These are phyloP conservation scores for Gloeostereum incarnatum DNA, from an alignment of 768 basidiomycete species.

Conservation along the genomic window DNA sequence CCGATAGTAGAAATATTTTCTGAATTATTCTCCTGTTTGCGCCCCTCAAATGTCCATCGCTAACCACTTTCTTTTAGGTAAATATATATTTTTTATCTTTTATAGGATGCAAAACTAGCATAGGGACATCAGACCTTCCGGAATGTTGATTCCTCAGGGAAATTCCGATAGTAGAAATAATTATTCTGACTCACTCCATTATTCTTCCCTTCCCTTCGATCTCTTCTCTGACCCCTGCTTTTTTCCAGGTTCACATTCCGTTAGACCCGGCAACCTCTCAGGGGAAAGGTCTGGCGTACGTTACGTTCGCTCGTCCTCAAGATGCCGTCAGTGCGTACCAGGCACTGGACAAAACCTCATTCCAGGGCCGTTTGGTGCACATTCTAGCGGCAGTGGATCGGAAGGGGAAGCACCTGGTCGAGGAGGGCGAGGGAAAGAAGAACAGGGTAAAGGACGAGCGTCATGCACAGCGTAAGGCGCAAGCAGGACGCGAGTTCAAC, in stretches of 20 bases:
- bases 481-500: slow-evolving; percentile 74
- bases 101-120: slow-evolving; percentile 32
- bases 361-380: slow-evolving; percentile 89
- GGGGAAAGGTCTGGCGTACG: slow-evolving; percentile 42
- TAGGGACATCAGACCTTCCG: slow-evolving; percentile 60
- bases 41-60: too few relatives aligned
- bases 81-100: slow-evolving; percentile 12
- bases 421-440: slow-evolving; percentile 33
- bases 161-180: slow-evolving; percentile 34
- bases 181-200: slow-evolving; percentile 19
- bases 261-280: slow-evolving; percentile 33
- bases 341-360: slow-evolving; percentile 71
- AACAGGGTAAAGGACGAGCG: slow-evolving; percentile 53
- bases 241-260: slow-evolving; percentile 38
- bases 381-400: slow-evolving; percentile 79
- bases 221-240: slow-evolving; percentile 6
- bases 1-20: slow-evolving; percentile 30
- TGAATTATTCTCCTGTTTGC: slow-evolving; percentile 8
- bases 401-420: slow-evolving; percentile 33
- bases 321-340: slow-evolving; percentile 61
- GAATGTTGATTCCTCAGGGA: slow-evolving; percentile 31
- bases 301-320: slow-evolving; percentile 30
- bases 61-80: slow-evolving; percentile 24
- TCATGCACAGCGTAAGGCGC: slow-evolving; percentile 52
- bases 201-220: neutral